Evolutionary conservation across 805 yeast species (phyloP), one percentile per base, ranked within the genome.

Genomic region (Spathaspora sp.): DNA sequence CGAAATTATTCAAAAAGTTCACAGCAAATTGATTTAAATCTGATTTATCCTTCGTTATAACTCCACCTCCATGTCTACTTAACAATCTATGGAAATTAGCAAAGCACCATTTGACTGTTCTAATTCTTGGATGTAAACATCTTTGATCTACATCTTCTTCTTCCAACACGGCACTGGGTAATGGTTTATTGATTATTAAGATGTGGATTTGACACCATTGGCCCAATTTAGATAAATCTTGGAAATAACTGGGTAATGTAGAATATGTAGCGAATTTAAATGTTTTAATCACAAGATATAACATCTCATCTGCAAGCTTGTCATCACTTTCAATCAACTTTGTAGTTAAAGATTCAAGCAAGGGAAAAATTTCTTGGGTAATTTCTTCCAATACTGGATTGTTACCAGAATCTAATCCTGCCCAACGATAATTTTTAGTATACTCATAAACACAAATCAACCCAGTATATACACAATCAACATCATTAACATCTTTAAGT

Each of bases 101-200:
- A 56, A 72, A 75, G 51, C 76, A 70, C 78, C 79, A 75, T 57
- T 75, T 75, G 39, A 72, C 69, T 11, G 76, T 63, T 55, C 72
- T 75, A 43, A 70, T 60, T 52, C 77, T 56, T 5, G 76, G 85
- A 58, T 79, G 73, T 18, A 58, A 46, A n/a, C 58, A 53, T 52
- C 75, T 63, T 5, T 55, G 54, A 16, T 71, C 76, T 5, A 57
- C 35, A 23, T 23, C 26, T 42, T 66, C 70, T 43, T 69, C 75
- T 7, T 66, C 55, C 57, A 69, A 57, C 2, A 70, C 70, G 2
- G 62, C 56, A 6, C 58, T 57, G 0, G 76, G 76, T 43, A 72
- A 66, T 1, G 77, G 76, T 52, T 68, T 68, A 57, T 69, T 70
- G 53, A 72, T 72, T 42, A 73, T 63, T 44, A 66, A 48, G 40